Conservation (phyloP, 441 rosid genomes). For the Adansonia gregorii region DNA sequence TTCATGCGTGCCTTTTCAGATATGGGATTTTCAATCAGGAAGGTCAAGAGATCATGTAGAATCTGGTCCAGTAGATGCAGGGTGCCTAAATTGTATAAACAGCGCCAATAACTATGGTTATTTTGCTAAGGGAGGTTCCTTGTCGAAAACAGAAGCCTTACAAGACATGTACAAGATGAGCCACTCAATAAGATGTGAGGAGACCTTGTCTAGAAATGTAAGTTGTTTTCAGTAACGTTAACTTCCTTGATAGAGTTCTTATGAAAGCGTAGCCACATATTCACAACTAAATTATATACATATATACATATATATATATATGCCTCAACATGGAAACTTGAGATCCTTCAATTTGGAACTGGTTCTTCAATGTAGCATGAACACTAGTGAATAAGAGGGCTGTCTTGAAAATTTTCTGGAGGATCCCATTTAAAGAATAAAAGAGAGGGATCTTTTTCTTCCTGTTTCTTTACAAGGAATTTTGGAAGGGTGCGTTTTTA, state of each 20-base stretch:
- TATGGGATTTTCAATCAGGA: conserved; percentile 46
- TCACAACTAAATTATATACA: too few relatives aligned
- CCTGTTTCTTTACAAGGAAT: not conserved
- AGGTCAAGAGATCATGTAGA: conserved; percentile 31
- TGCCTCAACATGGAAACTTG: not conserved
- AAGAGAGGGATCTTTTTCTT: not conserved
- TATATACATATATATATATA: not conserved
- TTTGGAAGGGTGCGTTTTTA: not conserved
- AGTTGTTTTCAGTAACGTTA: not conserved
- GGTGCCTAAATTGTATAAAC: conserved; percentile 15
- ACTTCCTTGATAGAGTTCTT: not conserved
- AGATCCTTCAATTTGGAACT: not conserved
- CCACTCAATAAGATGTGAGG: conserved; percentile 26
- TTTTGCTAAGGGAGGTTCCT: conserved; percentile 26
- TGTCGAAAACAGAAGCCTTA: conserved; percentile 18
- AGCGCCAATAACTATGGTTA: conserved; percentile 11
- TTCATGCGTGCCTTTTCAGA: conserved; percentile 29
- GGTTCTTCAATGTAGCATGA: not conserved
- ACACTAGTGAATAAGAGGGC: not conserved
- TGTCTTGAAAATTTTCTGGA: not conserved
- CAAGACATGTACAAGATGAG: conserved; percentile 25
- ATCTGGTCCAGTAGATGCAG: conserved; percentile 29
- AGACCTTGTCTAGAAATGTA: conserved; percentile 28
- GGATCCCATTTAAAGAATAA: not conserved
- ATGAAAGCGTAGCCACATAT: too few relatives aligned